Base-by-base conservation (phyloP, 768 basidiomycete species). In the Termitomyces sp. region DNA sequence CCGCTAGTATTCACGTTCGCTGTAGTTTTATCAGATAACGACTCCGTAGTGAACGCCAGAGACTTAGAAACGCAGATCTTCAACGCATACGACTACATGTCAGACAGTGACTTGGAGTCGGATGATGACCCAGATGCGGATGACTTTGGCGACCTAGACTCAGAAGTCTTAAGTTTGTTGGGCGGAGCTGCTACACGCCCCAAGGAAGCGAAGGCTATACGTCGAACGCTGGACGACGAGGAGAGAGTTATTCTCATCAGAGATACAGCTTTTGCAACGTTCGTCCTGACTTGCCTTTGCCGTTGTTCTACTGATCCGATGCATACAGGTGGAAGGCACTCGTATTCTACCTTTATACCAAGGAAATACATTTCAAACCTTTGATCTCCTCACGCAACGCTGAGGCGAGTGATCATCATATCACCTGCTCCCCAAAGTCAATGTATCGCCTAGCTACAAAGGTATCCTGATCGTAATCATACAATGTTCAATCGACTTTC, bases 391-490 rank as follows among this genome's bases (percentile, higher is more conserved):
- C 27, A 34, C 19, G 11, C 23, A 66, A 59, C n/a, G 71, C 68
- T 5, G 53, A 62, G 12, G 56, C 43, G 25, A 40, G 23, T 1
- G n/a, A 27, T 29, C 10, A 40, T 25, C 25, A n/a, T 2, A 38
- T 42, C 14, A 48, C 34, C 17, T 77, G 75, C 44, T 78, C 76
- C 4, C 73, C 76, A 0, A 78, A 78, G 52, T 77, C 75, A 0
- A 77, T 78, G 72, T 78, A 76, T 56, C 71, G 74, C 14, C 63
- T 78, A 11, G 75, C 77, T 5, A 61, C 63, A 29, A 76, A 77
- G 68, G 77, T 74, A 31, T 31, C 61, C 51, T 0, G 21, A 16
- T 0, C 11, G 12, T 53, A 38, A 19, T 40, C 5, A 5, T 17
- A 3, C 17, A 5, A 14, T 31, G 11, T 42, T 38, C 9, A 6